Percentiles rank a stretch among this genome's conserved stretches.
phyloP scores from a whole-genome alignment of 2,329 filamentous ascomycete species.

The Sordariomycetes sp. region DNA sequence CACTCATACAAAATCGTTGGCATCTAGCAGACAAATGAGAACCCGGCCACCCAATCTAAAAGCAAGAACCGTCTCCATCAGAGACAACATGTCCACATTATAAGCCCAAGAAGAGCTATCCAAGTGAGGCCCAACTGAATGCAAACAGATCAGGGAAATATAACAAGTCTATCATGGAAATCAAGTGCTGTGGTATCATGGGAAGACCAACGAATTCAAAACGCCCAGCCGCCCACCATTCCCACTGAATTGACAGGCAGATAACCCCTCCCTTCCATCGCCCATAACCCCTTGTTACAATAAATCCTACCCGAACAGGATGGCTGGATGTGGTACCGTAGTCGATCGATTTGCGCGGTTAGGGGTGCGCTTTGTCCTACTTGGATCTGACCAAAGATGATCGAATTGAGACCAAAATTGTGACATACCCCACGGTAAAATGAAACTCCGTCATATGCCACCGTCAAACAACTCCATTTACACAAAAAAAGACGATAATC shows the following conservation, averaged over 20 bases:
- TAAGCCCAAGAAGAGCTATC: not conserved
- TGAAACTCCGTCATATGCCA: not conserved
- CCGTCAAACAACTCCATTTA: not conserved
- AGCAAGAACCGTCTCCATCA: not conserved
- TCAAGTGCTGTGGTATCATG: not conserved
- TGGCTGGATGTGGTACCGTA: too few species aligned
- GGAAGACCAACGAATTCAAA: not conserved
- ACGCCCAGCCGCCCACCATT: not conserved
- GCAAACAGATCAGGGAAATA: not conserved
- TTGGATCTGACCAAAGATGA: too few species aligned
- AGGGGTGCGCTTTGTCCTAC: too few species aligned
- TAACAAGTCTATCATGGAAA: not conserved
- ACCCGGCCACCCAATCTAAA: not conserved
- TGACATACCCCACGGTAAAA: not conserved
- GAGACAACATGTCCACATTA: not conserved
- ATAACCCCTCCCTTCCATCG: not conserved
- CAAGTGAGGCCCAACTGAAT: not conserved
- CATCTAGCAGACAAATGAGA: not conserved
- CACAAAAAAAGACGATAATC: not conserved
- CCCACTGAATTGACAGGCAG: not conserved
- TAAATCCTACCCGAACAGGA: too few species aligned
- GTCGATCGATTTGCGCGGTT: too few species aligned
- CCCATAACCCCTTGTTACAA: not conserved
- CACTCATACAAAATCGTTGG: not conserved
- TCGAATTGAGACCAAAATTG: too few species aligned